Evolutionary conservation across 495 filamentous ascomycete species (phyloP).

Genomic region (Aspergillus carlsbadensis): DNA sequence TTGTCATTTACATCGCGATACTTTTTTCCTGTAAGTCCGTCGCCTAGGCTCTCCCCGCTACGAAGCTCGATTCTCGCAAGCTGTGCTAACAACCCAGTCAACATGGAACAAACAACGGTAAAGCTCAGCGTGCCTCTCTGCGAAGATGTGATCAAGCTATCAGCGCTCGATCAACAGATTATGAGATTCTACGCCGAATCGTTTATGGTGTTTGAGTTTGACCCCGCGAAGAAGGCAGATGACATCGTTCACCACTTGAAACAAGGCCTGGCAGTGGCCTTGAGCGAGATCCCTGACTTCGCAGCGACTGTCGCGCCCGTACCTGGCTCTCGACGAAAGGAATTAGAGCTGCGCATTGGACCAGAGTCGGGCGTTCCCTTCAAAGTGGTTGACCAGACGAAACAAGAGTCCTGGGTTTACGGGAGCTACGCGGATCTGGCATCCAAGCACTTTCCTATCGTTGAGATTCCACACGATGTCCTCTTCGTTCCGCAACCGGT

Average conservation of each 20-base stretch:
- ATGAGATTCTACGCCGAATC: conserved; percentile 9
- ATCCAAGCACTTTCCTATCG: conserved; percentile 4
- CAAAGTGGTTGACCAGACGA: conserved; percentile 6
- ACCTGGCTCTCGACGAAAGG: conserved; percentile 5
- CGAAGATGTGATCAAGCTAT: conserved; percentile 15
- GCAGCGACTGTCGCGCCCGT: conserved; percentile 8
- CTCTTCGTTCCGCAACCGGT: conserved; percentile 9
- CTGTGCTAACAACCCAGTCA: not conserved
- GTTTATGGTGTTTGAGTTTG: not conserved
- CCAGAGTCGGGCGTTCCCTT: conserved; percentile 6
- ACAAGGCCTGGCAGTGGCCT: conserved; percentile 2
- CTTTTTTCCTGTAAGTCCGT: not conserved
- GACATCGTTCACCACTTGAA: conserved; percentile 9
- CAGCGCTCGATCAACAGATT: conserved; percentile 11
- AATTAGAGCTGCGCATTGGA: conserved; percentile 7
- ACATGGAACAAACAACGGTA: conserved; percentile 9
- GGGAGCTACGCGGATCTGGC: conserved; percentile 11
- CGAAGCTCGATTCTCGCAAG: not conserved
- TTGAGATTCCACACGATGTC: conserved; percentile 8
- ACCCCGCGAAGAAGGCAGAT: not conserved
- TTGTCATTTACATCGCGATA: too few relatives aligned
- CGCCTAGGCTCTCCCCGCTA: not conserved
- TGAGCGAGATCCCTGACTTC: conserved; percentile 12
- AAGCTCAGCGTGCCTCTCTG: conserved; percentile 12
- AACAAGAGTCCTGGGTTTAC: conserved; percentile 6